A percentile compares a stretch with the other conserved stretches of the same genome.
Conservation (phyloP, 306 rosid genomes). For the Hippophae rhamnoides region DNA sequence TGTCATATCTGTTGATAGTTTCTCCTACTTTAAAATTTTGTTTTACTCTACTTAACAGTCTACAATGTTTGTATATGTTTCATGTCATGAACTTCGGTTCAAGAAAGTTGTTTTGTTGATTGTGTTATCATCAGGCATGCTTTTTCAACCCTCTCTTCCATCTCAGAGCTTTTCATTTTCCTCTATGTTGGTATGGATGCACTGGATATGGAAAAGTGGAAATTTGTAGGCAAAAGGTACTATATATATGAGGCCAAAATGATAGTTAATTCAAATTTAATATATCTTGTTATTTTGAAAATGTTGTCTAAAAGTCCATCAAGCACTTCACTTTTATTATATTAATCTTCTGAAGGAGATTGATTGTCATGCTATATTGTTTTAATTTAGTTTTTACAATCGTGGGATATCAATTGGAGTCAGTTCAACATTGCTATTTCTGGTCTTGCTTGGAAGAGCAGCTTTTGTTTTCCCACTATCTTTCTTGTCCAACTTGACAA, state of each 20-base stretch:
- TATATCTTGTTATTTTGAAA: no score
- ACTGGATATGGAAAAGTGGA: conserved; percentile 58
- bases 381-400: conserved; percentile 22
- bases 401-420: conserved; percentile 39
- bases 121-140: conserved; percentile 36
- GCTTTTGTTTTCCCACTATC: conserved; percentile 60
- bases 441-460: conserved; percentile 57
- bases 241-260: no score
- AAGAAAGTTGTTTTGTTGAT: not conserved
- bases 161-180: conserved; percentile 51
- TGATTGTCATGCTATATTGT: no score
- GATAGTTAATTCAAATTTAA: no score
- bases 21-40: not conserved
- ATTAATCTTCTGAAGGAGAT: no score
- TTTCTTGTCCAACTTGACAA: conserved; percentile 34
- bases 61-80: not conserved
- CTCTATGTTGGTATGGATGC: conserved; percentile 70
- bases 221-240: conserved; percentile 34
- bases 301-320: no score
- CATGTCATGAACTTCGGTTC: not conserved
- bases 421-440: conserved; percentile 33
- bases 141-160: conserved; percentile 45
- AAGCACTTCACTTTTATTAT: no score
- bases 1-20: conserved; percentile 7
- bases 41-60: not conserved